phyloP scores from a whole-genome alignment of 2,329 filamentous ascomycete genomes.

The Penicillium sp. region DNA sequence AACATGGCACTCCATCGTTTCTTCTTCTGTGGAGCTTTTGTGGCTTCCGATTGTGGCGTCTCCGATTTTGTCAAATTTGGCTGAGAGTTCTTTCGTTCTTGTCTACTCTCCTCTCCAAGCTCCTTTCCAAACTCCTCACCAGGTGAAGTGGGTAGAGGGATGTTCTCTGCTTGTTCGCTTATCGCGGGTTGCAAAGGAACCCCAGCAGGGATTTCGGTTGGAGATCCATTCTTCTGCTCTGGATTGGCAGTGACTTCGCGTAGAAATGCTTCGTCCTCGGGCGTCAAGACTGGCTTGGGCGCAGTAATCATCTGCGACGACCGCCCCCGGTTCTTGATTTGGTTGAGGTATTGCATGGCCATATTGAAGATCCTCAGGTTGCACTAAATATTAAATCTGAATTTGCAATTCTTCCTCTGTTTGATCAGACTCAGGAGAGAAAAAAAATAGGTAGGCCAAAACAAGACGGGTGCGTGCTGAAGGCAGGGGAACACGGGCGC shows the following conservation, averaged over 20 bases:
- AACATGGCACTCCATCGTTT: slow-evolving; percentile 42
- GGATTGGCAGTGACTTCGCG: slow-evolving; percentile 50
- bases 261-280: slow-evolving; percentile 62
- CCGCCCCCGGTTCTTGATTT: slow-evolving; percentile 41
- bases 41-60: slow-evolving; percentile 19
- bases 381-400: neutral
- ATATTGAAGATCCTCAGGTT: slow-evolving; percentile 4
- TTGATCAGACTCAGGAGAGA: neutral
- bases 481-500: slow-evolving; percentile 13
- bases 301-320: slow-evolving; percentile 32
- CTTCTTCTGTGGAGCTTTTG: slow-evolving; percentile 30
- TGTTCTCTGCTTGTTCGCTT: slow-evolving; percentile 48
- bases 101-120: slow-evolving; percentile 35
- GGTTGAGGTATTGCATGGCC: slow-evolving; percentile 46
- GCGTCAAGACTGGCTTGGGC: slow-evolving; percentile 52
- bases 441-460: slow-evolving; percentile 9
- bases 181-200: slow-evolving; percentile 20
- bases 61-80: slow-evolving; percentile 17
- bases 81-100: slow-evolving; percentile 29
- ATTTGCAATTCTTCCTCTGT: neutral
- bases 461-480: slow-evolving; percentile 16
- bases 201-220: neutral
- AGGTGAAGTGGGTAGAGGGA: slow-evolving; percentile 53
- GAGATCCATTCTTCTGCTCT: slow-evolving; percentile 3
- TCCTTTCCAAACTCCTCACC: slow-evolving; percentile 41